Percentiles rank a stretch among this genome's conserved stretches.
phyloP scores from a whole-genome alignment of 2,329 filamentous ascomycete genomes.

The Pseudogymnoascus pannorum region DNA sequence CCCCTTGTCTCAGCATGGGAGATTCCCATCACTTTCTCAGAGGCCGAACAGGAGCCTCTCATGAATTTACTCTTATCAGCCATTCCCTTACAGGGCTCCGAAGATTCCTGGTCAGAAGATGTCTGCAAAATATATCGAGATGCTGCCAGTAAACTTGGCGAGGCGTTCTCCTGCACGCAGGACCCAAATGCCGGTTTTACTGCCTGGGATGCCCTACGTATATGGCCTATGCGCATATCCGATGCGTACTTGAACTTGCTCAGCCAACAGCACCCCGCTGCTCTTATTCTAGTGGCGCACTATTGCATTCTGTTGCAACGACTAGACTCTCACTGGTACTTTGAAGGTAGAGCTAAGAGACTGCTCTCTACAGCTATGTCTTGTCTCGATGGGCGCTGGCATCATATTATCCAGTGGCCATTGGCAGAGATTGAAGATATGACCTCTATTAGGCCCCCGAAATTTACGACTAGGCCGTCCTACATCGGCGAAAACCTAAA shows the following conservation, averaged over 20 bases:
- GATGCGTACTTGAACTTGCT: conserved; percentile 14
- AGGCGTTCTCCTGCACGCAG: conserved; percentile 14
- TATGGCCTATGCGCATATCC: conserved; percentile 17
- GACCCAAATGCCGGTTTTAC: conserved; percentile 11
- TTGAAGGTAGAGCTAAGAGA: conserved; percentile 13
- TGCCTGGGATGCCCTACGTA: conserved; percentile 18
- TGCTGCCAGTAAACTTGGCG: conserved; percentile 13
- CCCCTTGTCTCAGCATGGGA: conserved; percentile 14
- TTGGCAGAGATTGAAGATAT: background rate
- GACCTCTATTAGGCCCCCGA: background rate
- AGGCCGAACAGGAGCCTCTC: background rate
- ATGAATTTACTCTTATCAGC: conserved; percentile 9
- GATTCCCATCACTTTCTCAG: conserved; percentile 11
- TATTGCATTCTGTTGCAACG: conserved; percentile 19
- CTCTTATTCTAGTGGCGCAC: conserved; percentile 19
- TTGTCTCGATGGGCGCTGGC: conserved; percentile 12
- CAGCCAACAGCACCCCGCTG: conserved; percentile 14
- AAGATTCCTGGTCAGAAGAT: conserved; percentile 11
- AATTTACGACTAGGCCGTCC: background rate
- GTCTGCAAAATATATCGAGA: conserved; percentile 11
- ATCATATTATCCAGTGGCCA: conserved; percentile 13
- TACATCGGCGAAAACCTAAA: too few relatives aligned
- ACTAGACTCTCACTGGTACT: conserved; percentile 18
- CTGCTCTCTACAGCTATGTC: conserved; percentile 7
- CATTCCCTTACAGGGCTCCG: conserved; percentile 5